phyloP scores from a whole-genome alignment of 306 rosid species.

The Sechiopsis laciniata region DNA sequence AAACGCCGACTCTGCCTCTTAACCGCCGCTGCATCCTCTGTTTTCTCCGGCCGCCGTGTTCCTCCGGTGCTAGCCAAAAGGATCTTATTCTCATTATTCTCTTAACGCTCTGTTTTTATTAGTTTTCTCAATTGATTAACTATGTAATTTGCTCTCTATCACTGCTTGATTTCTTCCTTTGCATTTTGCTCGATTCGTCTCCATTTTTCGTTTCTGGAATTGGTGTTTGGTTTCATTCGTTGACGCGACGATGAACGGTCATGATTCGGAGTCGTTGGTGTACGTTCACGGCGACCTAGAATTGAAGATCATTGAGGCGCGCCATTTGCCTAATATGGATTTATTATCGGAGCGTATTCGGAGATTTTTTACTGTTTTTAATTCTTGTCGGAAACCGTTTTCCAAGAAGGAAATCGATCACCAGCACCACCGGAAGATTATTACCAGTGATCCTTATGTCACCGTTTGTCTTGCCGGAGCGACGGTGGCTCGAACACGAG shows the following conservation, averaged over 20 bases:
- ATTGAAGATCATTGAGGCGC: constrained; percentile 63
- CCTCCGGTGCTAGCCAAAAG: constrained; percentile 5
- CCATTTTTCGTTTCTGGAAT: background rate
- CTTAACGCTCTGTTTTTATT: background rate
- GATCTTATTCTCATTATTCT: no score
- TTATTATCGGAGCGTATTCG: constrained; percentile 67
- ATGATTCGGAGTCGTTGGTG: constrained; percentile 27
- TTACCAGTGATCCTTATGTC: constrained; percentile 92
- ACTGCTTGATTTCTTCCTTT: background rate
- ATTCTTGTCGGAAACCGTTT: constrained; percentile 35
- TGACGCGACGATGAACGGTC: background rate
- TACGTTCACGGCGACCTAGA: constrained; percentile 86
- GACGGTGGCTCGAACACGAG: constrained; percentile 85
- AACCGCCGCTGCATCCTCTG: background rate
- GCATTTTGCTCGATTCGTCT: background rate
- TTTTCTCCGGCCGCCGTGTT: background rate
- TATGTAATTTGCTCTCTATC: background rate
- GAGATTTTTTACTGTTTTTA: constrained; percentile 42
- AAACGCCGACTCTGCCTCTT: background rate
- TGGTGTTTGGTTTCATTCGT: background rate
- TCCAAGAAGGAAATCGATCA: constrained; percentile 16
- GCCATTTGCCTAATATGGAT: constrained; percentile 84
- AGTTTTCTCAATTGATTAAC: background rate
- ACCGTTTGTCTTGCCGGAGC: constrained; percentile 81
- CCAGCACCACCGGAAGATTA: constrained; percentile 38